Percentiles rank a stretch among this genome's conserved stretches.
Evolutionary conservation across 108 stramenopile genomes (phyloP).

Genomic region (Pseudonitzschia delicatissima): DNA sequence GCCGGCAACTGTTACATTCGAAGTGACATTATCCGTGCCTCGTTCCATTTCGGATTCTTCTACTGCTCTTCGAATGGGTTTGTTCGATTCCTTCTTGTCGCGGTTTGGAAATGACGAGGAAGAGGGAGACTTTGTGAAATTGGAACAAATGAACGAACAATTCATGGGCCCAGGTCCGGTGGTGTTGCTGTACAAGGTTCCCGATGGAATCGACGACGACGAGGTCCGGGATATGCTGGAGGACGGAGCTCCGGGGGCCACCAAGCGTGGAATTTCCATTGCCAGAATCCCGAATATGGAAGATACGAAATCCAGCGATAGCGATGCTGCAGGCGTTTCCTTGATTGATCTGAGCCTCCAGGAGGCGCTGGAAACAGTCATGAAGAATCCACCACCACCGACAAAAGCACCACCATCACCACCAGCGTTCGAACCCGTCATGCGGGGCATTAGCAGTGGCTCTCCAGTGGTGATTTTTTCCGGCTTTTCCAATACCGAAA

Average conservation of each 20-base stretch:
- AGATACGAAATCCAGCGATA: not conserved
- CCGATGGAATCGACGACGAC: slow-evolving; percentile 46
- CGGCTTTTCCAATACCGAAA: slow-evolving; percentile 65
- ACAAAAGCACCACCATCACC: not conserved
- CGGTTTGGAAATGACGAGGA: slow-evolving; percentile 16
- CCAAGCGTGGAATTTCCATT: slow-evolving; percentile 24
- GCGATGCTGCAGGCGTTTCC: not conserved
- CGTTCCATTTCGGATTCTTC: too few relatives aligned
- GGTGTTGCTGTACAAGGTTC: slow-evolving; percentile 60
- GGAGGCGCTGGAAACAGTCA: slow-evolving; percentile 38
- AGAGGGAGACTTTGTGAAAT: slow-evolving; percentile 56
- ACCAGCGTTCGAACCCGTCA: too few relatives aligned
- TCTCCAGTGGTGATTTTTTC: slow-evolving; percentile 53
- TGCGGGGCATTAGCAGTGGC: not conserved
- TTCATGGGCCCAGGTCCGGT: slow-evolving; percentile 62
- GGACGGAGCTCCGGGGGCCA: slow-evolving; percentile 57
- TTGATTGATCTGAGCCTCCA: slow-evolving; percentile 44
- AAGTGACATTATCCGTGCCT: too few relatives aligned
- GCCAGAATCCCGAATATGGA: slow-evolving; percentile 28
- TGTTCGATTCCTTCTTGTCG: slow-evolving; percentile 34
- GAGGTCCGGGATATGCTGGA: slow-evolving; percentile 60
- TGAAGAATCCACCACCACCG: slow-evolving; percentile 10
- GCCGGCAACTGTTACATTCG: too few relatives aligned
- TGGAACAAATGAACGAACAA: slow-evolving; percentile 34
- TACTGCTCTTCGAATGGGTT: slow-evolving; percentile 26